phyloP scores from a whole-genome alignment of 1,284 basidiomycete genomes.

The Microbotryomycetes sp. region DNA sequence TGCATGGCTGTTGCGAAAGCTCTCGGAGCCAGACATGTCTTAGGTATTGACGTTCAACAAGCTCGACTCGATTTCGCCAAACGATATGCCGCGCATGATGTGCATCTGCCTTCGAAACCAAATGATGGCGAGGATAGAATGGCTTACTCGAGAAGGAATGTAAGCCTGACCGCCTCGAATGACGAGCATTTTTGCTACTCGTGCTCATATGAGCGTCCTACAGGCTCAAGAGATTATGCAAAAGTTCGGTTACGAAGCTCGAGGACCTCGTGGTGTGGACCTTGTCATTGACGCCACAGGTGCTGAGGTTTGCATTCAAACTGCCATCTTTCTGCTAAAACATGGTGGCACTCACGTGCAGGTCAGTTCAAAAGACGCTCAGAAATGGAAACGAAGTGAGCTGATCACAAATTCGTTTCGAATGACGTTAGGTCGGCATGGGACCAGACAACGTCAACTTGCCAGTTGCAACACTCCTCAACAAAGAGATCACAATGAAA shows the following conservation, averaged over 20 bases:
- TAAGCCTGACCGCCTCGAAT: background rate
- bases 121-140: constrained; percentile 60
- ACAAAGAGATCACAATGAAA: constrained; percentile 72
- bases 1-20: constrained; percentile 71
- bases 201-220: background rate
- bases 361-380: background rate
- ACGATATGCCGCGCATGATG: constrained; percentile 77
- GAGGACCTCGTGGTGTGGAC: constrained; percentile 50
- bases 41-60: constrained; percentile 73
- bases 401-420: background rate
- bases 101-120: constrained; percentile 58
- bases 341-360: constrained; percentile 58
- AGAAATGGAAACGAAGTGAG: no score
- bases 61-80: constrained; percentile 80
- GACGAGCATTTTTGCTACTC: no score
- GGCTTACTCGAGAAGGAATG: constrained; percentile 55
- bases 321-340: constrained; percentile 54
- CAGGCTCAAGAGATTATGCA: constrained; percentile 45
- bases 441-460: constrained; percentile 42
- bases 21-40: constrained; percentile 68
- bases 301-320: constrained; percentile 57
- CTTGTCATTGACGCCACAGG: constrained; percentile 57
- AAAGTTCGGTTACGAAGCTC: constrained; percentile 46
- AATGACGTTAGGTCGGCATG: constrained; percentile 52
- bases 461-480: constrained; percentile 51